Evolutionary conservation across 2,329 filamentous ascomycete species (phyloP), one percentile per base, ranked within the genome.

Genomic region (Cladosporium colombiae): DNA sequence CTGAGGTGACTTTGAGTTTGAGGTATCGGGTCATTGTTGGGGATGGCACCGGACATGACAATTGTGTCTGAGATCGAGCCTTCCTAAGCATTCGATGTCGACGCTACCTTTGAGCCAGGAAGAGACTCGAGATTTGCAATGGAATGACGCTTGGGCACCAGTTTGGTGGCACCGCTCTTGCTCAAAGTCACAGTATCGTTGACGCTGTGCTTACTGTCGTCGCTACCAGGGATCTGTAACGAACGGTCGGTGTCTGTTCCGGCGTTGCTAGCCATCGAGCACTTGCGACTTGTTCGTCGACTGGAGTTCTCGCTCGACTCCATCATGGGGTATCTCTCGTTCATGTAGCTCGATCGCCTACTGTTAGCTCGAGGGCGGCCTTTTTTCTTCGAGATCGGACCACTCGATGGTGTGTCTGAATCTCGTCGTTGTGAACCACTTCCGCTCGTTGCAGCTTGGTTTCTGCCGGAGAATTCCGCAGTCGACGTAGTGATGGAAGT

Each of bases 261-360:
- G 25, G 33, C 46, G n/a, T 55, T 56, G 27, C 61, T 56, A 14
- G 61, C 35, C 29, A 53, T 53, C 23, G 63, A 65, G 33, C 37
- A 31, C 27, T 65, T 65, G 35, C 63, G 63, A 40, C 55, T 65
- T 2, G 46, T 53, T 18, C 63, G 52, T 27, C 63, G 55, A 44
- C 72, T 74, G 11, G 70, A 68, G 18, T 69, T 66, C 13, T 77
- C 74, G 21, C 73, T 73, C 2, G 74, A 77, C 6, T 77, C 70
- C n/a, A 82, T 73, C 52, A 75, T 76, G 0, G 80, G 78, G 64
- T 80, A 82, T 0, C 79, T 77, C 18, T 81, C 80, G 44, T 82
- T 81, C 80, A 82, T 82, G 37, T 74, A 74, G 55, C 76, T 75
- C 1, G 76, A 76, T 16, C 66, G 37, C 56, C 67, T 33, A 52